Evolutionary conservation across 2,329 filamentous ascomycete genomes (phyloP).

Genomic region (Pyrenophora seminiperda): DNA sequence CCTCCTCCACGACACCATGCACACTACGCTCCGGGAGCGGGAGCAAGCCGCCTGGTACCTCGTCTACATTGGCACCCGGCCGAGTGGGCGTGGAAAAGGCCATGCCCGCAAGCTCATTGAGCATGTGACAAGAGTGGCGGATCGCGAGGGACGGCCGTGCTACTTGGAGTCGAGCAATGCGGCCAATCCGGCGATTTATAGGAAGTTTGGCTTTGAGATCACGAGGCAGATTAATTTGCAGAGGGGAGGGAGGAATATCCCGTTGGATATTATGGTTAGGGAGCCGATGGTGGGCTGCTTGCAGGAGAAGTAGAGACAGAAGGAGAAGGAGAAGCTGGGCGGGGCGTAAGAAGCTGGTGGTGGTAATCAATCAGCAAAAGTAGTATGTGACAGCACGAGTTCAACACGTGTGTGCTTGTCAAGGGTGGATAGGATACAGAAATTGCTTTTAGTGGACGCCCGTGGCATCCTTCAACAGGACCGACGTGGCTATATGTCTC

Average conservation of each 20-base stretch:
- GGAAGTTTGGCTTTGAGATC: slow-evolving; percentile 73
- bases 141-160: slow-evolving; percentile 68
- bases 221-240: slow-evolving; percentile 67
- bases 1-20: slow-evolving; percentile 73
- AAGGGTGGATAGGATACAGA: not conserved
- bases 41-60: slow-evolving; percentile 78
- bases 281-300: slow-evolving; percentile 61
- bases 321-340: slow-evolving; percentile 25
- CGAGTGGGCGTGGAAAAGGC: slow-evolving; percentile 71
- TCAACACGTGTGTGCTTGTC: slow-evolving; percentile 33
- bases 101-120: slow-evolving; percentile 74
- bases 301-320: not conserved
- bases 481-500: not conserved
- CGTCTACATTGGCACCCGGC: slow-evolving; percentile 79
- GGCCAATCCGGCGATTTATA: slow-evolving; percentile 72
- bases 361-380: no score
- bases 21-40: slow-evolving; percentile 67
- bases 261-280: slow-evolving; percentile 80
- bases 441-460: not conserved
- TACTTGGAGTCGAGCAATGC: slow-evolving; percentile 80
- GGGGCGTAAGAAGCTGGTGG: slow-evolving; percentile 13
- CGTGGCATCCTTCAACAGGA: slow-evolving; percentile 33
- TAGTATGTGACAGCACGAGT: slow-evolving; percentile 25
- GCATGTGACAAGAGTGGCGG: slow-evolving; percentile 69
- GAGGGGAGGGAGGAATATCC: slow-evolving; percentile 63